Evolutionary conservation across 106 monocot species (phyloP).

Genomic region (Apostasia shenzhenica): DNA sequence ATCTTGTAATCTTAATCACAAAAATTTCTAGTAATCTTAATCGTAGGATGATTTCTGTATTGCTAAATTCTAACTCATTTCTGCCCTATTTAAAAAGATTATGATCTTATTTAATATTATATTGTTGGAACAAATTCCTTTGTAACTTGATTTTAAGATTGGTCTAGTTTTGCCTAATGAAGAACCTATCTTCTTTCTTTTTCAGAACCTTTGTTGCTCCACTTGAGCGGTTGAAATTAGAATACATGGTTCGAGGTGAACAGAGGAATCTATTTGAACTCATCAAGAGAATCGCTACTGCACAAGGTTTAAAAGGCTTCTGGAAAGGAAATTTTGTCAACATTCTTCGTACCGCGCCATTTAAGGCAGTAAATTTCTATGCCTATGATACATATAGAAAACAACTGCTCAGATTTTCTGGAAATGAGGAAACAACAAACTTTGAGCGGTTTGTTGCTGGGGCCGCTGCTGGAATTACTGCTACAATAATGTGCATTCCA

Average conservation of each 20-base stretch:
- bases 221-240: conserved; percentile 94
- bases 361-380: conserved; percentile 95
- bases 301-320: conserved; percentile 88
- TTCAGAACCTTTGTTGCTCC: conserved; percentile 94
- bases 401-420: conserved; percentile 61
- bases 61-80: too few species aligned
- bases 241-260: conserved; percentile 90
- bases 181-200: neutral
- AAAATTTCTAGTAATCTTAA: too few species aligned
- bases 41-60: too few species aligned
- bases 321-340: conserved; percentile 99
- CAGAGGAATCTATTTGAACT: conserved; percentile 56
- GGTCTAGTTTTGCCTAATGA: too few species aligned
- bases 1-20: too few species aligned
- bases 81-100: too few species aligned
- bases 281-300: conserved; percentile 50
- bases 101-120: too few species aligned
- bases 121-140: too few species aligned
- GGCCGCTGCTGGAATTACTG: conserved; percentile 91
- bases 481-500: conserved; percentile 84
- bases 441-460: conserved; percentile 88
- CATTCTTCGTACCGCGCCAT: conserved; percentile 97
- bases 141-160: too few species aligned
- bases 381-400: conserved; percentile 96
- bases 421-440: conserved; percentile 86